Percentiles rank a stretch among this genome's conserved stretches.
Conservation (phyloP, 768 basidiomycete species). For the Lactarius evosmus region DNA sequence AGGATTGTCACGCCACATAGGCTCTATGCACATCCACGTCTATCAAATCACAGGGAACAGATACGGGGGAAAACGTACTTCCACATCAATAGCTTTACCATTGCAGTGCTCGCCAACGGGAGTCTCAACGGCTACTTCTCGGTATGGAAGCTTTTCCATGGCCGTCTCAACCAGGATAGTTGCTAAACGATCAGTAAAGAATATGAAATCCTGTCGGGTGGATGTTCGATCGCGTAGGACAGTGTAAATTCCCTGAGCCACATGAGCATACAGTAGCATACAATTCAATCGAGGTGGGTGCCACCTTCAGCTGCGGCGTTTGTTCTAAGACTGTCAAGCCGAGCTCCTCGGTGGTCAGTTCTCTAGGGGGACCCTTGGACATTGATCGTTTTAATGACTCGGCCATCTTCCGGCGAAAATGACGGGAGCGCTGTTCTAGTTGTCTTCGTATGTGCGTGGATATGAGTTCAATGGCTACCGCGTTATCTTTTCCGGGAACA, state of each 20-base stretch:
- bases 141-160: conserved; percentile 76
- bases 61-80: conserved; percentile 40
- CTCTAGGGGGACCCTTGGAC: conserved; percentile 26
- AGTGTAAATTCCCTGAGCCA: conserved; percentile 79
- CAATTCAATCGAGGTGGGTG: conserved; percentile 17
- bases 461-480: conserved; percentile 90
- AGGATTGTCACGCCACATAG: conserved; percentile 89
- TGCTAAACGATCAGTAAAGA: conserved; percentile 84
- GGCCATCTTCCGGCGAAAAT: conserved; percentile 73
- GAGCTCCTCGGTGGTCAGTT: conserved; percentile 41
- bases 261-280: conserved; percentile 1
- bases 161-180: conserved; percentile 84
- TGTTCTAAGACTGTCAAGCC: conserved; percentile 65
- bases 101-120: conserved; percentile 53
- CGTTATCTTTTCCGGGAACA: conserved; percentile 90
- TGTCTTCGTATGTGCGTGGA: conserved; percentile 85
- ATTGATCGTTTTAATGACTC: conserved; percentile 29
- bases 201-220: conserved; percentile 82
- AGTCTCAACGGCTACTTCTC: conserved; percentile 56
- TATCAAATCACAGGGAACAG: not conserved
- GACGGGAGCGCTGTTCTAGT: conserved; percentile 71
- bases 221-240: conserved; percentile 74
- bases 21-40: conserved; percentile 40
- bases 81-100: conserved; percentile 62
- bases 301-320: conserved; percentile 77